Evolutionary conservation across 345 rosid genomes (phyloP), one percentile per base, ranked within the genome.

Genomic region (Eutrema yunnanense): DNA sequence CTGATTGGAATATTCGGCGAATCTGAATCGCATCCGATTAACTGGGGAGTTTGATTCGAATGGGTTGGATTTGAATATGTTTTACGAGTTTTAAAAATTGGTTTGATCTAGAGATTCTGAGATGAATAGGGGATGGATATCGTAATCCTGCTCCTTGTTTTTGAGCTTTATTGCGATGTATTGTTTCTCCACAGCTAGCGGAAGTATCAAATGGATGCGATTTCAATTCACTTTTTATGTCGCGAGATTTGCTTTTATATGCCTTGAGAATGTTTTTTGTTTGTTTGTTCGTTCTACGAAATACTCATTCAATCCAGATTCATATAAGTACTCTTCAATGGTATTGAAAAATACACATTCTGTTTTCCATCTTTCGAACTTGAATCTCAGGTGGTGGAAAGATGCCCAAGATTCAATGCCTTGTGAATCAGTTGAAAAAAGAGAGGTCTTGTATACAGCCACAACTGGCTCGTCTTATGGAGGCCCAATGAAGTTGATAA

Each of bases 401-500:
- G 97, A 86, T 77, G 92, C 97, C 3, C 84, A 81, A 36, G 90
- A 78, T 73, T 82, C 88, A 57, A 16, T 62, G 69, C 79, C 74
- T 26, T 36, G 57, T 50, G 87, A 82, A 71, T 67, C 90, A 6
- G 85, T 73, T 80, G 85, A 73, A 52, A 88, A 80, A 69, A 84
- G 72, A 75, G 98, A 87, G 81, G 46, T 92, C 66, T 34, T 88
- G 80, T 95, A 87, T 67, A 83, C 84, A 3, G 98, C 92, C 13
- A 79, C 86, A 32, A 79, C 82, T 9, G 92, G 86, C 42, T 77
- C 89, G 4, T 83, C 90, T 2, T 95, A 87, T 73, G 87, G 71
- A 4, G 92, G 93, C 55, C 96, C 99, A 26, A 87, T 95, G 98
- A 95, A 92, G 87, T 82, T 95, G 65, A 90, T 95, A 52, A 95